Base-by-base conservation (phyloP, 371 early-diverging fungal genomes). In the Rhizopus arrhizus region DNA sequence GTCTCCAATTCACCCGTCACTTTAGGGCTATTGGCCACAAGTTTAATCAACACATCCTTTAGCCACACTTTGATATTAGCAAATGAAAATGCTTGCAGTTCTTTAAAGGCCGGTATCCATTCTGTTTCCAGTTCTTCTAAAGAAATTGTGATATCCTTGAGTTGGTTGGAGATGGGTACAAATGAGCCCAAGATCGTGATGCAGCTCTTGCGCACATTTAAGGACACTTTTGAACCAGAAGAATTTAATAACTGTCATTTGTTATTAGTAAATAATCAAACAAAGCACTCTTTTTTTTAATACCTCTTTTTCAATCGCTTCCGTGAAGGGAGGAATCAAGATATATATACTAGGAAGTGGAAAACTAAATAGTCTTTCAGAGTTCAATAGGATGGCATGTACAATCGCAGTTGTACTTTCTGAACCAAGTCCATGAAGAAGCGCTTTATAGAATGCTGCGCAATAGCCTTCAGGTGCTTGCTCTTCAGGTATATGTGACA, bases 401-500 rank as follows among this genome's bases (percentile, higher is more conserved):
- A 84, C 79, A 40, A 89, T 81, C 31, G 71, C 62, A 22, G 22
- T 22, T 1, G 62, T 58, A 45, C 89, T 83, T 2, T 73, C 78
- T 0, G 85, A 75, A 7, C 73, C 56, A 46, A 92, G 64, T 3
- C 89, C 90, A 75, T 84, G 84, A 6, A 86, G 62, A 8, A 92
- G 54, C 6, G 81, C 61, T 53, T 77, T 74, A 63, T 91, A 93
- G 66, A 92, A 92, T 55, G 89, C 82, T 0, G 83, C 66, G 64
- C 85, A 85, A 52, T 81, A 84, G 12, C 75, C 74, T 3, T 74
- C 67, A 13, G 85, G 72, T 6, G 87, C 70, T 4, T 68, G 62
- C 60, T 89, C 88, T 50, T 91, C 89, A 34, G 87, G 84, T 16
- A 85, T 69, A 22, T 83, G 84, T 35, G 83, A 85, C 85, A 94